Base-by-base conservation (phyloP, 2,329 filamentous ascomycete genomes). In the Talaromyces sp. region DNA sequence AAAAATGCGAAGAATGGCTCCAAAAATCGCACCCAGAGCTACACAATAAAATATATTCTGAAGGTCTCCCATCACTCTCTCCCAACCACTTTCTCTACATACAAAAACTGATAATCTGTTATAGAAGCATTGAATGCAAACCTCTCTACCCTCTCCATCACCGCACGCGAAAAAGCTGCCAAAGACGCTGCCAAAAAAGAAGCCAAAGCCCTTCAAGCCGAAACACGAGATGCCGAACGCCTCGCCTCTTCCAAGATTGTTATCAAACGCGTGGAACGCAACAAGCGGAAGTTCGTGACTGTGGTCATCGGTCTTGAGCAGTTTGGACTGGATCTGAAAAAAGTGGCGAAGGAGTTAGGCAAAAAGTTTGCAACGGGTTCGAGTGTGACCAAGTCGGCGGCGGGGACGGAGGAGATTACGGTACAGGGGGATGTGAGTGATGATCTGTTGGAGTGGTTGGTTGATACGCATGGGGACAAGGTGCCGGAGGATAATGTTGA, bases 351-450 rank as follows among this genome's bases (percentile, higher is more conserved):
- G 83, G 95, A 98, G 74, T 89, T 98, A 71, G 95, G 95, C 68
- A 99, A 98, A 86, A 98, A 97, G 81, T 98, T 99, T 75, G 95
- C 95, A 35, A 98, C 95, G 10, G 95, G 95, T 0, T 90, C 89
- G 16, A 93, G 90, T 52, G 95, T 99, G 52, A 98, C 94, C 9
- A 97, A 97, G 81, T 86, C 90, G 1, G 86, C 92, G 0, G 88
- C 88, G 63, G 92, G 92, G 24, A 91, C 91, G 19, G 95, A 99
- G 79, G 95, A 98, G 81, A 98, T 99, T 76, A 96, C 96, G 4
- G 92, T 99, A 22, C 95, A 99, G 81, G 95, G 95, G 39, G 95
- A 99, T 80, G 88, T 99, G 68, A 96, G 93, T 77, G 91, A 95
- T 72, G 95, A 99, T 80, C 89, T 99, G 69, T 87, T 91, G 74